phyloP scores from a whole-genome alignment of 108 stramenopile species.

The Hondaea fermentalgiana region DNA sequence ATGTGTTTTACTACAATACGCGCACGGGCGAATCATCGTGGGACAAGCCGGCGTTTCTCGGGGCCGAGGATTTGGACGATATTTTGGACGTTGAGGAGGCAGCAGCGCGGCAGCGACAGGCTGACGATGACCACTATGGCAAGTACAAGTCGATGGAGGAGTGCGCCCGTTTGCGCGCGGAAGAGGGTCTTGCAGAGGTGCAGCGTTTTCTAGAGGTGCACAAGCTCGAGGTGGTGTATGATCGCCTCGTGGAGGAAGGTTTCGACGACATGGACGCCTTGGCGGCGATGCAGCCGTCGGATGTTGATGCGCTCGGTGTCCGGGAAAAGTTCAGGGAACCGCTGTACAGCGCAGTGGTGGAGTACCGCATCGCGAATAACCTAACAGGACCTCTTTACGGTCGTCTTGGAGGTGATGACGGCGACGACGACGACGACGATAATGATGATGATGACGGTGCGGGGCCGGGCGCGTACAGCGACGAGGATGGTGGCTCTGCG shows the following conservation, averaged over 20 bases:
- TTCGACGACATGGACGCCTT: constrained; percentile 4
- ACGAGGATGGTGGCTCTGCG: background rate
- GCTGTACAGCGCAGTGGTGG: background rate
- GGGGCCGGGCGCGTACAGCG: background rate
- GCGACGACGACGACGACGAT: background rate
- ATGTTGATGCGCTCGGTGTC: background rate
- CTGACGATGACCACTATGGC: background rate
- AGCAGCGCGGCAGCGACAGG: background rate
- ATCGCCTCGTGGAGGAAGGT: background rate
- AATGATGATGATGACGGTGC: background rate
- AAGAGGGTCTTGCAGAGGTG: background rate
- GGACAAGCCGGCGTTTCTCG: background rate
- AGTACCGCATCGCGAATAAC: background rate
- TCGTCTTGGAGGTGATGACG: background rate
- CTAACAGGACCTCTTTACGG: background rate
- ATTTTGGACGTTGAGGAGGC: background rate
- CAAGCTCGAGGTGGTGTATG: background rate
- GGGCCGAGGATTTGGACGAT: background rate
- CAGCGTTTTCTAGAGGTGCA: background rate
- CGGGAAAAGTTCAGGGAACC: background rate
- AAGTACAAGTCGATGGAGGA: background rate
- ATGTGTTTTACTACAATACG: constrained; percentile 5
- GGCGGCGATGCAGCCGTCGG: background rate
- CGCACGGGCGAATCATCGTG: background rate
- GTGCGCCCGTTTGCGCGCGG: background rate